Percentiles rank a stretch among this genome's conserved stretches.
Conservation (phyloP, 192 early-diverging fungal species). For the Coemansia sp. region DNA sequence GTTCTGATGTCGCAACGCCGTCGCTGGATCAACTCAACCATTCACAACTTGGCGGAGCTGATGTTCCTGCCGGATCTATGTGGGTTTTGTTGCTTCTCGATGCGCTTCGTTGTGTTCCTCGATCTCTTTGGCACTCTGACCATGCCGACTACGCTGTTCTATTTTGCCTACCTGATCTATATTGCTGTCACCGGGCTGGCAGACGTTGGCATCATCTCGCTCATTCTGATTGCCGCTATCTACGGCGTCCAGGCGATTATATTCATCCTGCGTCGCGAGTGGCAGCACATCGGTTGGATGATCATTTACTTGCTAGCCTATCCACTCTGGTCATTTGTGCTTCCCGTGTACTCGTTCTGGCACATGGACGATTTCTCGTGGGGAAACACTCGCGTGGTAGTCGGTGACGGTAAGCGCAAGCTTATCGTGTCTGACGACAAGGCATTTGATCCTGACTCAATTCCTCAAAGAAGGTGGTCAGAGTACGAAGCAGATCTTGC, state of each 20-base stretch:
- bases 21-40: slow-evolving; percentile 98
- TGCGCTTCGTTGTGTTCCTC: slow-evolving; percentile 95
- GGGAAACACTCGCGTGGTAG: slow-evolving; percentile 91
- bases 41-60: slow-evolving; percentile 96
- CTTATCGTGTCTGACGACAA: slow-evolving; percentile 70
- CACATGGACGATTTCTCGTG: slow-evolving; percentile 98
- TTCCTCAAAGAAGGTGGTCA: slow-evolving; percentile 84
- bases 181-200: slow-evolving; percentile 60
- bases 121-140: slow-evolving; percentile 87
- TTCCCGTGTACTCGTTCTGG: slow-evolving; percentile 97
- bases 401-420: slow-evolving; percentile 69
- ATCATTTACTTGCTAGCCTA: slow-evolving; percentile 86
- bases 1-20: no score
- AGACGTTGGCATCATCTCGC: slow-evolving; percentile 72
- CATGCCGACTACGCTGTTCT: slow-evolving; percentile 79
- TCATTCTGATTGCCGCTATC: slow-evolving; percentile 73
- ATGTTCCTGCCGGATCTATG: slow-evolving; percentile 82
- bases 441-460: slow-evolving; percentile 81
- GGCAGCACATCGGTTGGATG: slow-evolving; percentile 85
- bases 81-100: slow-evolving; percentile 96
- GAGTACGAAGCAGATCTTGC: slow-evolving; percentile 79
- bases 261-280: slow-evolving; percentile 73
- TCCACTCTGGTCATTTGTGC: slow-evolving; percentile 88
- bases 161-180: slow-evolving; percentile 78
- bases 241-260: slow-evolving; percentile 90